Base-by-base conservation (phyloP, 1,284 basidiomycete genomes). In the Ustilago hordei region DNA sequence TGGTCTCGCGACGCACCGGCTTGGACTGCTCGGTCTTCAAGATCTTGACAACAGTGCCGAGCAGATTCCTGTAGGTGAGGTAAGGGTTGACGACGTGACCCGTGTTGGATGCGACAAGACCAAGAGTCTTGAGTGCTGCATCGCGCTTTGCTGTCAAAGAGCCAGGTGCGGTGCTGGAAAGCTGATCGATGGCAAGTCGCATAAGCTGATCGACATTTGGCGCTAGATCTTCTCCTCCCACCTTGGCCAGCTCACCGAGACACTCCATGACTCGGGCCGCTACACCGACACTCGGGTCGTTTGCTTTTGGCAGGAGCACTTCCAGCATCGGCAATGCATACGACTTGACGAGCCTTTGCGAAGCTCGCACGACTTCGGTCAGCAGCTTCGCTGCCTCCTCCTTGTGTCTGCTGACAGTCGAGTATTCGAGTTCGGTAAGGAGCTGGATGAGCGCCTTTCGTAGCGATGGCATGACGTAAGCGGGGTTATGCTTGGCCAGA, bases 391-490 rank as follows among this genome's bases (percentile, higher is more conserved):
- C 83, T 15, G 81, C 82, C 55, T 86, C 83, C 52, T 99, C 97
- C 67, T 90, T 90, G 76, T 88, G 88, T 61, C 95, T 92, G 82
- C 92, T 91, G 62, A 94, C 92, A 4, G 93, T 95, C 4, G 96
- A 95, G 85, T 98, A 99, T 87, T 99, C 96, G 55, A 99, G 88
- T 87, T 99, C 97, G 0, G 97, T 99, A 61, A 99, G 89, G 8
- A 99, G 90, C 86, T 99, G 96, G 69, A 99, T 98, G 64, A 99
- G 89, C 2, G 95, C 93, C 87, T 99, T 99, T 60, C 97, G 90
- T 43, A 99, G 88, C 7, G 95, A 96, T 4, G 97, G 96, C 93
- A 99, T 98, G 38, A 99, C 95, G 87, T 98, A 98, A 41, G 97
- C 97, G 0, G 97, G 97, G 83, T 99, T 99, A 87, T 98, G 93